These are phyloP conservation scores for Phytophthora cajani DNA, from an alignment of 352 stramenopile genomes.

Conservation along the genomic window DNA sequence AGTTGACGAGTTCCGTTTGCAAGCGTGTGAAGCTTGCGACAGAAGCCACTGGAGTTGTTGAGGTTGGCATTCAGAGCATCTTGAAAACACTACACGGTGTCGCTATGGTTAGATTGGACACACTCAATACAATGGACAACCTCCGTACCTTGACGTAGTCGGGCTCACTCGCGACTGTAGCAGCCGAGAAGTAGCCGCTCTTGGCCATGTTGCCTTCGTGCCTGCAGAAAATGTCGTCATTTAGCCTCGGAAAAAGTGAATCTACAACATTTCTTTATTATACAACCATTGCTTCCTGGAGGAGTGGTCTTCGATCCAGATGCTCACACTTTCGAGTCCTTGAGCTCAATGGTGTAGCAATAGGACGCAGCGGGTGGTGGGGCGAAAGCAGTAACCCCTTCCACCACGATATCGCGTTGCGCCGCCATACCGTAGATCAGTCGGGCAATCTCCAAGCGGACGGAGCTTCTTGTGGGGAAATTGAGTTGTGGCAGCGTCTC, in stretches of 20 bases:
- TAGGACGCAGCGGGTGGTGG: background rate
- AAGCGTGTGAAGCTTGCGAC: background rate
- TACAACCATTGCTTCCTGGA: background rate
- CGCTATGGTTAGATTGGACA: no score
- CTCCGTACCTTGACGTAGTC: slow-evolving; percentile 2
- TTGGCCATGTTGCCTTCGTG: background rate
- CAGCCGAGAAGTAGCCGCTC: background rate
- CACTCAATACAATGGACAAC: no score
- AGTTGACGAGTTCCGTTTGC: background rate
- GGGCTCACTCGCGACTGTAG: background rate
- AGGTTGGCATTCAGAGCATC: background rate
- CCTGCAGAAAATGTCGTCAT: background rate
- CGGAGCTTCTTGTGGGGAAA: no score
- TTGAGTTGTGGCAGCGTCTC: no score
- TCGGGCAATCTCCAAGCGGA: no score
- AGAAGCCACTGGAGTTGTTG: background rate
- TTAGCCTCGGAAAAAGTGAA: no score
- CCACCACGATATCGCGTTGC: background rate
- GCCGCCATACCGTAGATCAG: no score
- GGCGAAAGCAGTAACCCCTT: slow-evolving; percentile 16
- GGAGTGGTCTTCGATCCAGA: background rate
- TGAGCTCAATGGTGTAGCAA: no score
- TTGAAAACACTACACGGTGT: slow-evolving; percentile 2
- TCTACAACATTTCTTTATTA: no score
- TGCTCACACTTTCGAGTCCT: background rate